Base-by-base conservation (phyloP, 1,139 yeast genomes). In the Chernovozyma sophiae-reginae region DNA sequence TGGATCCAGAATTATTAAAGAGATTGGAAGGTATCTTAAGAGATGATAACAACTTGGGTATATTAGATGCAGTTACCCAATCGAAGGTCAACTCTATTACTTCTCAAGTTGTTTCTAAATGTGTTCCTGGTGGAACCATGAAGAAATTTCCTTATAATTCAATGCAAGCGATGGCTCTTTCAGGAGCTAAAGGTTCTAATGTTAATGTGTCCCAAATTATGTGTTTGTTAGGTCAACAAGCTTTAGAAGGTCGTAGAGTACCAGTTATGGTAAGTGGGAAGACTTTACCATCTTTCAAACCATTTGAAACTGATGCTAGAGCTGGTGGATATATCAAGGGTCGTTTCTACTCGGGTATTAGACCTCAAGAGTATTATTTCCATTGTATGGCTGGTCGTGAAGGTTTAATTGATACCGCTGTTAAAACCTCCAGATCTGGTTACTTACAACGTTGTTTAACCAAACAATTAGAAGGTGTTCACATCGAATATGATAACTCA, bases 351-450 rank as follows among this genome's bases (percentile, higher is more conserved):
- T 87, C 97, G 28, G 98, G 98, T 63, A 86, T 94, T 49, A 81
- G 87, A 60, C 98, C 98, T n/a, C 99, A 94, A 67, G 99, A 94
- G 62, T 94, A 94, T 64, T 94, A 90, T 58, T 94, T 94, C 92
- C 99, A 94, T 71, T 92, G 98, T 74, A 94, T 94, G 99, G 99
- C 99, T 41, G 99, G 99, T 63, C 84, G 99, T 73, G 99, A 94
- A 75, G 99, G 99, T 68, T 78, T 94, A 58, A 94, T 94, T 68
- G 99, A 94, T 74, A 94, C 99, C 41, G 98, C 99, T 38, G 98
- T 94, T 48, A 94, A 94, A 68, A 94, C 99, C 8, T 87, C 97
- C 19, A 84, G 97, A 69, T 90, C 98, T 39, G 99, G 99, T 59
- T 94, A 94, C 68, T 77, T 94, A 62, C 99, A 94, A 69, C 84